Evolutionary conservation across 169 alveolate species (phyloP).

Genomic region (Plasmodium relictum): DNA sequence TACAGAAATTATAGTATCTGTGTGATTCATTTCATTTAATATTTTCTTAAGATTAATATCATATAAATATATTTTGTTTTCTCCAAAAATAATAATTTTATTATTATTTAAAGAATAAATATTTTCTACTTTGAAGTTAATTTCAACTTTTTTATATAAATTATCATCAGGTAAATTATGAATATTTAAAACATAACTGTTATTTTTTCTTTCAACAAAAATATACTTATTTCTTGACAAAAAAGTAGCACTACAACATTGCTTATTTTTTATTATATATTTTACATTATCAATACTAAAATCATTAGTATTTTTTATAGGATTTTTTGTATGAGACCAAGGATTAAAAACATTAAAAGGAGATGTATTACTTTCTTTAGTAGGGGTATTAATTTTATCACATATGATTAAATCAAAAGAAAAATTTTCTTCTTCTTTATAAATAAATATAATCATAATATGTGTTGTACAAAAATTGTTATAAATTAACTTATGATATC

Average conservation of each 20-base stretch:
- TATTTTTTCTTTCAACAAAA: constrained; percentile 55
- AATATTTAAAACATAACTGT: constrained; percentile 33
- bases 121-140: constrained; percentile 35
- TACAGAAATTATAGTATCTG: constrained; percentile 77
- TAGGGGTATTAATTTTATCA: background rate
- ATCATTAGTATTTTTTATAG: background rate
- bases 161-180: constrained; percentile 73
- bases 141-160: constrained; percentile 41
- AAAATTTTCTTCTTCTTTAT: constrained; percentile 64
- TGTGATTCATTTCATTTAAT: constrained; percentile 70
- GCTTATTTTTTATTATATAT: constrained; percentile 38
- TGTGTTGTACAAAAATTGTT: constrained; percentile 55
- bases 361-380: background rate
- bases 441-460: constrained; percentile 46
- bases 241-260: constrained; percentile 40
- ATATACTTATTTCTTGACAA: constrained; percentile 66
- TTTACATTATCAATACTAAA: constrained; percentile 20
- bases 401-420: constrained; percentile 63
- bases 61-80: constrained; percentile 54
- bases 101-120: constrained; percentile 55
- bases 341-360: constrained; percentile 32
- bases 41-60: constrained; percentile 54
- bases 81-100: constrained; percentile 33
- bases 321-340: background rate
- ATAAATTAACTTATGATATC: constrained; percentile 43